These are phyloP conservation scores for Podochytrium sp. DNA, from an alignment of 192 early-diverging fungal species.

Conservation along the genomic window DNA sequence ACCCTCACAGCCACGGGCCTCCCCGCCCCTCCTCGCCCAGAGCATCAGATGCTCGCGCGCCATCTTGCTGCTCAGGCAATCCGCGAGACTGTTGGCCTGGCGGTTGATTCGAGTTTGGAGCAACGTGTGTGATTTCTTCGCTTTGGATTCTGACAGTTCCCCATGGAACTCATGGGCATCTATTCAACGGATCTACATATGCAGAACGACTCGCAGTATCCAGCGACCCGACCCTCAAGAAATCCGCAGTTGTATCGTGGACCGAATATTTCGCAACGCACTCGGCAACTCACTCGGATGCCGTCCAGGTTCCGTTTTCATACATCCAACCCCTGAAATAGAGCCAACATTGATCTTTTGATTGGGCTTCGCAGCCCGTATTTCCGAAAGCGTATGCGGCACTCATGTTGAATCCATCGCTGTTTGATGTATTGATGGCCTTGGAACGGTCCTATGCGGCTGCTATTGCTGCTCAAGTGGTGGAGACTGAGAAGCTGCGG, in stretches of 20 bases:
- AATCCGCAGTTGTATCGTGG: not conserved
- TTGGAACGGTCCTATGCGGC: conserved; percentile 37
- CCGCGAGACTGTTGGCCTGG: not conserved
- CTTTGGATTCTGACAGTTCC: not conserved
- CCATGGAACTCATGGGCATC: not conserved
- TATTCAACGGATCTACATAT: not conserved
- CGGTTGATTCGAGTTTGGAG: not conserved
- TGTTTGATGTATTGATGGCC: conserved; percentile 43
- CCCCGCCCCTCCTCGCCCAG: not conserved
- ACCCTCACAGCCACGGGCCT: not conserved
- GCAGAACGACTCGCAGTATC: not conserved
- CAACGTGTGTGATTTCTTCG: not conserved
- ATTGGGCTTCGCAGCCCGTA: conserved; percentile 14
- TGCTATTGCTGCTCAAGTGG: conserved; percentile 14
- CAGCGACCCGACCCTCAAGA: not conserved
- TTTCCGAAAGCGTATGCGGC: conserved; percentile 33
- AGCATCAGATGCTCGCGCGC: not conserved
- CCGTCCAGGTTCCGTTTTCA: not conserved
- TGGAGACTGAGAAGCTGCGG: conserved; percentile 9
- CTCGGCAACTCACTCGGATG: not conserved
- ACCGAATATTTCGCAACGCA: not conserved
- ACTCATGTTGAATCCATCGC: not conserved
- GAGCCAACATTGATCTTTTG: not conserved
- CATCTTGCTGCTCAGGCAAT: not conserved
- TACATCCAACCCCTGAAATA: not conserved